phyloP scores from a whole-genome alignment of 805 yeast genomes.

The Priceomyces fermenticarens region DNA sequence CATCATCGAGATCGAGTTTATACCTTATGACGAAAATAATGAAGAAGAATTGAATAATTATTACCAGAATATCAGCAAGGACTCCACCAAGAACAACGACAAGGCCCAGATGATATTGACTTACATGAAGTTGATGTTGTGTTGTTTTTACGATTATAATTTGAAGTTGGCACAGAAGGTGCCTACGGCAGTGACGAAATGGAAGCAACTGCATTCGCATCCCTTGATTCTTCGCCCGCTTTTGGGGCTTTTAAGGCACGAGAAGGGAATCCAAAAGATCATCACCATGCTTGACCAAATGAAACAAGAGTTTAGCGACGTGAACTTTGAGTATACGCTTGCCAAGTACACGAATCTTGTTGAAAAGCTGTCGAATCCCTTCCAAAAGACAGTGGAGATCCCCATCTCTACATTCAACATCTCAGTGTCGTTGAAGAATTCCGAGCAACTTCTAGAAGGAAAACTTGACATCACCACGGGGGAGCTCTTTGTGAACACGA shows the following conservation, averaged over 20 bases:
- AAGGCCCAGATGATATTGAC: conserved; percentile 54
- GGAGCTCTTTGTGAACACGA: conserved; percentile 39
- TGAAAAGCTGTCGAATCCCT: conserved; percentile 18
- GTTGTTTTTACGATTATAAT: conserved; percentile 53
- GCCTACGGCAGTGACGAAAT: conserved; percentile 46
- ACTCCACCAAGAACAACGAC: conserved; percentile 28
- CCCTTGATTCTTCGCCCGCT: conserved; percentile 53
- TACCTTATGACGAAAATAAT: conserved; percentile 40
- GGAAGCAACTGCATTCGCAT: conserved; percentile 42
- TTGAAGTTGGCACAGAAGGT: conserved; percentile 40
- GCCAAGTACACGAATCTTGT: conserved; percentile 26
- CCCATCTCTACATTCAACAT: conserved; percentile 32
- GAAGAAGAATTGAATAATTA: conserved; percentile 34
- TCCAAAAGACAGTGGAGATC: conserved; percentile 36
- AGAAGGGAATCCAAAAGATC: conserved; percentile 32
- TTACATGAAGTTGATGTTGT: conserved; percentile 58
- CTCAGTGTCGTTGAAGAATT: conserved; percentile 14
- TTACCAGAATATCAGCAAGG: conserved; percentile 27
- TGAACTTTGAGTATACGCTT: conserved; percentile 7
- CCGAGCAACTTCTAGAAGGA: conserved; percentile 19
- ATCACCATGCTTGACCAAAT: conserved; percentile 25
- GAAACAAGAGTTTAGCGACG: conserved; percentile 10
- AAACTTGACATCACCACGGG: conserved; percentile 33
- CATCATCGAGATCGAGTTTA: conserved; percentile 67
- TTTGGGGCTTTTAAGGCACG: conserved; percentile 58